Evolutionary conservation across 169 alveolate species (phyloP).

Genomic region (Cryptosporidium meleagridis): DNA sequence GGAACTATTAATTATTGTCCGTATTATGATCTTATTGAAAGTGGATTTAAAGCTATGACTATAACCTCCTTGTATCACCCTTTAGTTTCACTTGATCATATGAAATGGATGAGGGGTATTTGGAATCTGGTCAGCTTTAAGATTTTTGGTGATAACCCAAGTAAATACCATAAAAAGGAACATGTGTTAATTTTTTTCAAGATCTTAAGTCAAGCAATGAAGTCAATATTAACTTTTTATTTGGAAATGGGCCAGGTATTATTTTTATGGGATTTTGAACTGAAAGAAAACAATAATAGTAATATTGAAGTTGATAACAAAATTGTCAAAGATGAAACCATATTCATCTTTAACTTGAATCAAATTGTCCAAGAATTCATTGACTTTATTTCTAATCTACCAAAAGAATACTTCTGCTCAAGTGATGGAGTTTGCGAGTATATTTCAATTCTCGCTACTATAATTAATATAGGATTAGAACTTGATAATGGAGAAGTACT

Average conservation of each 20-base stretch:
- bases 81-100: conserved; percentile 19
- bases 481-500: not conserved
- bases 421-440: not conserved
- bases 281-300: not conserved
- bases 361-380: conserved; percentile 8
- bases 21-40: not conserved
- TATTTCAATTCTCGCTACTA: not conserved
- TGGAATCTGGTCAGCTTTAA: not conserved
- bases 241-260: not conserved
- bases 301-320: not conserved
- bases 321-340: not conserved
- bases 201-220: not conserved
- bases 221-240: not conserved
- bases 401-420: not conserved
- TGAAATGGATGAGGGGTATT: conserved; percentile 12
- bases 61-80: not conserved
- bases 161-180: not conserved
- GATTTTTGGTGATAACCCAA: not conserved
- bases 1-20: not conserved
- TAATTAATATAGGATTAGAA: conserved; percentile 29
- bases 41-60: not conserved
- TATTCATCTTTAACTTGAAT: not conserved
- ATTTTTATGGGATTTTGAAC: conserved; percentile 36
- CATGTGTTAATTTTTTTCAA: not conserved
- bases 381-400: not conserved